These are phyloP conservation scores for Hansenula sp. DNA, from an alignment of 1,139 yeast genomes.

Conservation along the genomic window DNA sequence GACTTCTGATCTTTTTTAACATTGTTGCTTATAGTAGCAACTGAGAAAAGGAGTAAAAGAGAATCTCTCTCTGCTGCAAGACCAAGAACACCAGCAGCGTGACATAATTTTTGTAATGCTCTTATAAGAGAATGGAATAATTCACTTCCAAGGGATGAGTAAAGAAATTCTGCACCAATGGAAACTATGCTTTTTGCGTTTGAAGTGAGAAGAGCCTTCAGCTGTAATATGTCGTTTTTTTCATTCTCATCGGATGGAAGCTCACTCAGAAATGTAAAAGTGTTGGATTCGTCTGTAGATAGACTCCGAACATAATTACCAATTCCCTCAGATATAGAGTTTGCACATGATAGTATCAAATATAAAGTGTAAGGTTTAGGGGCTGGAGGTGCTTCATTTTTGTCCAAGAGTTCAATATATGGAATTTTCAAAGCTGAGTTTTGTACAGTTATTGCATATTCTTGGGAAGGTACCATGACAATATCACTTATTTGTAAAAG, in stretches of 20 bases:
- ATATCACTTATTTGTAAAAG: conserved; percentile 31
- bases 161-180: conserved; percentile 39
- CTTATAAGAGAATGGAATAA: conserved; percentile 61
- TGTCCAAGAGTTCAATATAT: conserved; percentile 73
- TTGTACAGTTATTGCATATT: conserved; percentile 23
- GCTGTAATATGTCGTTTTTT: conserved; percentile 26
- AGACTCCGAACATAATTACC: conserved; percentile 48
- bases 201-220: conserved; percentile 12
- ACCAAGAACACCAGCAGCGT: conserved; percentile 74
- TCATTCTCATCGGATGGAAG: conserved; percentile 8
- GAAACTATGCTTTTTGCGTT: conserved; percentile 20
- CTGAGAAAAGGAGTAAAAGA: conserved; percentile 53
- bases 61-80: conserved; percentile 53
- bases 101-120: conserved; percentile 75
- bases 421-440: conserved; percentile 45
- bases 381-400: conserved; percentile 59
- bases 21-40: conserved; percentile 43
- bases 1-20: conserved; percentile 10
- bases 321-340: conserved; percentile 63
- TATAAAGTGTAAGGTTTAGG: conserved; percentile 62
- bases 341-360: conserved; percentile 51
- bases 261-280: conserved; percentile 12
- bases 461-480: conserved; percentile 23
- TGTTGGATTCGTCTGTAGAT: conserved; percentile 23
- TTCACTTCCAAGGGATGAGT: conserved; percentile 65